These are phyloP conservation scores for Fragilariopsis cylindrus DNA, from an alignment of 108 stramenopile species.

Conservation along the genomic window DNA sequence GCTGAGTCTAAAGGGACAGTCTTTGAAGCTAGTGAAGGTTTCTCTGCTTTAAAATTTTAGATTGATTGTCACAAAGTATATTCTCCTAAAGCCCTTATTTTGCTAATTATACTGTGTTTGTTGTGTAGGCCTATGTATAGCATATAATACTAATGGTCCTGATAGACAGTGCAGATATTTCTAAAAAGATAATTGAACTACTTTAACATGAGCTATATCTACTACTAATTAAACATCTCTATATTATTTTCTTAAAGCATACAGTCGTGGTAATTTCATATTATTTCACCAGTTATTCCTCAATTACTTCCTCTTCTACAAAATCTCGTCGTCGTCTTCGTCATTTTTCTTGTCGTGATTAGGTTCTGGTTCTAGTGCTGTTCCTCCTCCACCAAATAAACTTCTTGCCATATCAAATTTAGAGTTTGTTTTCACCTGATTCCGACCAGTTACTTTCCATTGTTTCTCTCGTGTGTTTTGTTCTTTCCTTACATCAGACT, in stretches of 20 bases:
- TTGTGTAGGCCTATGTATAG: too few relatives aligned
- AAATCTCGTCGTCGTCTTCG: conserved; percentile 2
- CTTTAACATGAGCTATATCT: too few relatives aligned
- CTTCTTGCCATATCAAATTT: conserved; percentile 41
- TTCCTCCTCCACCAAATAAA: conserved; percentile 34
- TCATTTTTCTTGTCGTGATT: neutral
- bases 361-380: neutral
- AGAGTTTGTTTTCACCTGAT: conserved; percentile 32
- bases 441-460: conserved; percentile 30
- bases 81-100: too few relatives aligned
- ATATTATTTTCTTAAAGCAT: too few relatives aligned
- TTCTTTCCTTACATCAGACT: conserved; percentile 28
- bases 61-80: neutral
- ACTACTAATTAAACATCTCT: too few relatives aligned
- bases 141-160: too few relatives aligned
- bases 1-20: conserved; percentile 18
- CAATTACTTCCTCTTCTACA: conserved; percentile 28
- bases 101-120: too few relatives aligned
- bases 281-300: conserved; percentile 5
- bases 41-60: conserved; percentile 10
- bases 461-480: conserved; percentile 30
- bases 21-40: neutral
- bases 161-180: too few relatives aligned
- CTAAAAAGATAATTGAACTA: too few relatives aligned
- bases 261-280: too few relatives aligned